Base-by-base conservation (phyloP, 805 yeast genomes). In the Candida anglica region DNA sequence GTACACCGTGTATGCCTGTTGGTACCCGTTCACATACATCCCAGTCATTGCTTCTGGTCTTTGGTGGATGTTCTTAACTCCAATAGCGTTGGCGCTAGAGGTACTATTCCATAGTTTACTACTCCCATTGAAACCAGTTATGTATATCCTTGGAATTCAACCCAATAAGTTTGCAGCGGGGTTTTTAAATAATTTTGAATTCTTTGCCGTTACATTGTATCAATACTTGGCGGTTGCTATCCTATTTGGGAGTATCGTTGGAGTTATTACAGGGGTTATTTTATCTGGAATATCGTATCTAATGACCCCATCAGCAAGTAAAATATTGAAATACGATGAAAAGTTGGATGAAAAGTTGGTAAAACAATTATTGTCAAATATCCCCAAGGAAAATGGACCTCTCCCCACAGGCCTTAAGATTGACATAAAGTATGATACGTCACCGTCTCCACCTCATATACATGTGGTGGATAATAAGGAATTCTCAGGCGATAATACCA, bases 201-300 rank as follows among this genome's bases (percentile, higher is more conserved):
- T 32, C 22, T 24, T 32, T 15, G 15, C 18, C 15, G 11, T 22
- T 16, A 32, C 27, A 6, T 14, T 15, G 15, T 32, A 32, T 15
- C 29, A 32, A 11, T 32, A 24, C n/a, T 25, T 32, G 8, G 28
- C 34, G 6, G 34, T 32, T 6, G 34, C 34, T 9, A 19, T 14
- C 11, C 3, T 32, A n/a, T 14, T 32, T 13, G 34, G 34, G 9
- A 16, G 16, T 4, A 10, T 32, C 13, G 22, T 32, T 4, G 34
- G 34, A 4, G 23, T 24, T 15, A 6, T 17, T 16, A 13, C 23
- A 5, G 34, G 34, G 6, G 8, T 24, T 4, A 18, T 10, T n/a
- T 25, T 32, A 11, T 28, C 20, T 4, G 6, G 23, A n/a, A 32
- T 25, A 14, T 16, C 23, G 6, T 32, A 21, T 14, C n/a, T 32